Conservation (phyloP, 352 stramenopile genomes). For the Globisporangium acanthophoron region DNA sequence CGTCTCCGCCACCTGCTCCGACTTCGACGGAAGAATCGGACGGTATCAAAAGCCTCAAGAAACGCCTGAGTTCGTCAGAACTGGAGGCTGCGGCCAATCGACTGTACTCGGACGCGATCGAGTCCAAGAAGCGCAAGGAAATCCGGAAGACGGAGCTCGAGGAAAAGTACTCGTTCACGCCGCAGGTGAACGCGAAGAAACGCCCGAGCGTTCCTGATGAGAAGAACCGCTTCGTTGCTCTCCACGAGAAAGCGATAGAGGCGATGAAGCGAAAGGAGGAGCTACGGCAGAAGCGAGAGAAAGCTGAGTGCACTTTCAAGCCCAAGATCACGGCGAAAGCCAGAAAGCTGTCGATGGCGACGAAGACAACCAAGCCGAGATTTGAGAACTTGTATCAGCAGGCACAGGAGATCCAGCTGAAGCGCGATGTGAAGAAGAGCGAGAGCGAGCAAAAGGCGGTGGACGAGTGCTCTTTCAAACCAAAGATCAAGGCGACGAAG, state of each 20-base stretch:
- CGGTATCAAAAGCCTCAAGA: constrained; percentile 26
- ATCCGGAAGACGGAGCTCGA: constrained; percentile 40
- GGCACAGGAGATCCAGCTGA: constrained; percentile 55
- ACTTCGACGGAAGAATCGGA: constrained; percentile 10
- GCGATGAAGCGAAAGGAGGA: constrained; percentile 45
- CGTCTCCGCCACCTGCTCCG: constrained; percentile 8
- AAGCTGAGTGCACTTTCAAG: constrained; percentile 55
- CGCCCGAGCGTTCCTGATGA: constrained; percentile 30
- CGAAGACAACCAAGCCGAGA: constrained; percentile 26
- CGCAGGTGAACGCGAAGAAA: constrained; percentile 53
- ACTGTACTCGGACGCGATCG: constrained; percentile 56
- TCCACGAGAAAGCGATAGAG: constrained; percentile 59
- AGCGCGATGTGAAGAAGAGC: constrained; percentile 61
- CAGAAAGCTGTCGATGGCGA: constrained; percentile 36
- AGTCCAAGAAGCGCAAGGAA: constrained; percentile 52
- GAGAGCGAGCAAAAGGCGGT: constrained; percentile 47
- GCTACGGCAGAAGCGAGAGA: constrained; percentile 44
- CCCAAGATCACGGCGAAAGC: constrained; percentile 62
- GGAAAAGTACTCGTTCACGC: constrained; percentile 50
- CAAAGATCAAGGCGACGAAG: constrained; percentile 64
- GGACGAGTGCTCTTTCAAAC: constrained; percentile 72
- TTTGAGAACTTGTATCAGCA: constrained; percentile 79
- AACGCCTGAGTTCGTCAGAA: constrained; percentile 48
- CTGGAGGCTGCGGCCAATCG: constrained; percentile 49
- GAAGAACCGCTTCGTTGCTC: constrained; percentile 28